Conservation (phyloP, 306 rosid genomes). For the Neltuma alba region DNA sequence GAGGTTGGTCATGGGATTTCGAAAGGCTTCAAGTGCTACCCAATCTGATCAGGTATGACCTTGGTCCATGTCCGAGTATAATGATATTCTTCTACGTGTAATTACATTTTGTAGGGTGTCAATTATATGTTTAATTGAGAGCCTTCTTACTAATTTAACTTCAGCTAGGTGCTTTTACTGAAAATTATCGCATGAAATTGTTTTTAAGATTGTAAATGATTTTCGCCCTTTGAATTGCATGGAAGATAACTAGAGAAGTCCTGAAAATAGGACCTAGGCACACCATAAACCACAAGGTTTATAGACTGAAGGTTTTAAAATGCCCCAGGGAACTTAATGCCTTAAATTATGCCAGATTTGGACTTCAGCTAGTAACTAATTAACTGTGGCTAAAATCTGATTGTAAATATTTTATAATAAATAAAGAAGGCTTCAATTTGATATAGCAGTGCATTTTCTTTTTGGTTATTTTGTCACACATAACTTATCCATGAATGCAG, state of each 20-base stretch:
- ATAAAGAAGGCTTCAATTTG: neutral
- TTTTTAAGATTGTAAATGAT: neutral
- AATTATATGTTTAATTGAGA: conserved; percentile 17
- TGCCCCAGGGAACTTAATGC: conserved; percentile 10
- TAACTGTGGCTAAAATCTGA: conserved; percentile 32
- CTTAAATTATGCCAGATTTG: conserved; percentile 19
- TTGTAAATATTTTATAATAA: conserved; percentile 31
- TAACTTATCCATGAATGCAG: conserved; percentile 9
- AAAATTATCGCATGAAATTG: conserved; percentile 25
- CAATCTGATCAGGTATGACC: conserved; percentile 82
- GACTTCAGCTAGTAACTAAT: conserved; percentile 23
- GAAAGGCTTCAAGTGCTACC: conserved; percentile 76
- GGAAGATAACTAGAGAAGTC: neutral
- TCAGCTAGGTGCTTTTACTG: conserved; percentile 20
- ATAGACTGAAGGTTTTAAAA: conserved; percentile 23
- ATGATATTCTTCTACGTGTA: conserved; percentile 20
- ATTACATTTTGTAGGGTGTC: conserved; percentile 19
- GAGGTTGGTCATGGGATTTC: conserved; percentile 94
- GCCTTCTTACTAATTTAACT: conserved; percentile 9
- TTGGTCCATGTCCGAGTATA: conserved; percentile 25
- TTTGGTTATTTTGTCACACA: conserved; percentile 17
- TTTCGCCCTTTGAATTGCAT: neutral
- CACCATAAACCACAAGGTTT: neutral
- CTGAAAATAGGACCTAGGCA: neutral
- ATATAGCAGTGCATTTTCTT: conserved; percentile 22